These are phyloP conservation scores for Metschnikowia matae DNA, from an alignment of 805 yeast genomes.

Conservation along the genomic window DNA sequence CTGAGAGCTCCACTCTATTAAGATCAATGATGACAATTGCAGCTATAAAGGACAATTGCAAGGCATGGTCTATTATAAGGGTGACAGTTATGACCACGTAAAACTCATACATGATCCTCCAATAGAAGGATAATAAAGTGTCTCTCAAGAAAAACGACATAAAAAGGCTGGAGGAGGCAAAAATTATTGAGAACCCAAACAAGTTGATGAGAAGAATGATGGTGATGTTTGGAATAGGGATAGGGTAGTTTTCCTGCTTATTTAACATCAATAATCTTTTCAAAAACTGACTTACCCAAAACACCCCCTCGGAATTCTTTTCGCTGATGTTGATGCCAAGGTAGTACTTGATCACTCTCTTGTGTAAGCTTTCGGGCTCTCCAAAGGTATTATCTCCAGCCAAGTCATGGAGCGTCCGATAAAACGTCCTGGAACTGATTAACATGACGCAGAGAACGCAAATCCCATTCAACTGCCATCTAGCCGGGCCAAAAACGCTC, in stretches of 20 bases:
- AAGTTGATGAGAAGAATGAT: conserved; percentile 21
- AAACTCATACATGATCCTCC: neutral
- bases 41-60: conserved; percentile 61
- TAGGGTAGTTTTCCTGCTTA: conserved; percentile 3
- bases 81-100: conserved; percentile 27
- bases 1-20: conserved; percentile 58
- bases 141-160: neutral
- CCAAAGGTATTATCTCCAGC: conserved; percentile 23
- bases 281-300: conserved; percentile 9
- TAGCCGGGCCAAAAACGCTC: conserved; percentile 5
- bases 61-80: conserved; percentile 52
- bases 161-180: conserved; percentile 2
- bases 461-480: conserved; percentile 20
- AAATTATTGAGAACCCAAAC: conserved; percentile 12
- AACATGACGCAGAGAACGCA: conserved; percentile 24
- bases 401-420: conserved; percentile 26
- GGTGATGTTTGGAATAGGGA: conserved; percentile 24
- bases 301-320: conserved; percentile 14
- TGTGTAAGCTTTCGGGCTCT: conserved; percentile 19
- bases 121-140: neutral
- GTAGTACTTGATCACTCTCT: conserved; percentile 27
- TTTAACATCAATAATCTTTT: conserved; percentile 10
- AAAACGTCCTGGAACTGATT: conserved; percentile 29
- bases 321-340: conserved; percentile 23
- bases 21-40: conserved; percentile 67